Conservation (phyloP, 306 rosid species). For the Trifolium fragiferum region DNA sequence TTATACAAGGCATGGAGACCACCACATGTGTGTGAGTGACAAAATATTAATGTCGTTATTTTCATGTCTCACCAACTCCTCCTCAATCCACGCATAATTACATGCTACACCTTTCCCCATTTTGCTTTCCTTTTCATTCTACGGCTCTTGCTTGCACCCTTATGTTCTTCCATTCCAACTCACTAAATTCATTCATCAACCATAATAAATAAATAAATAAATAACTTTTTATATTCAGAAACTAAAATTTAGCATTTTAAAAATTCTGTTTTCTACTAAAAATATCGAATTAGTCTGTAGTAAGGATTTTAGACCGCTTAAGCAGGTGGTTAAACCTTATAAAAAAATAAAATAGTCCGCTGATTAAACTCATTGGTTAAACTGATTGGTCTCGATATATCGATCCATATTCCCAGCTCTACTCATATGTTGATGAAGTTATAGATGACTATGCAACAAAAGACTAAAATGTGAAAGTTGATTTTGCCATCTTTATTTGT, state of each 20-base stretch:
- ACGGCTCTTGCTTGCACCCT: neutral
- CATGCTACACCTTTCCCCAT: constrained; percentile 39
- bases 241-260: neutral
- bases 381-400: no score
- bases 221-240: no score
- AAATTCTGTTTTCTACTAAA: no score
- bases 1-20: constrained; percentile 48
- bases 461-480: constrained; percentile 19
- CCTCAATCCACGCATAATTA: constrained; percentile 80
- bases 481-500: constrained; percentile 25
- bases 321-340: no score
- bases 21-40: constrained; percentile 53
- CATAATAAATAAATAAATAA: no score
- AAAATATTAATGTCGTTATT: constrained; percentile 43
- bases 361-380: no score
- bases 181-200: no score
- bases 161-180: constrained; percentile 4
- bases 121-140: constrained; percentile 29
- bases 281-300: no score
- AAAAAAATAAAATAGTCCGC: no score
- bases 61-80: constrained; percentile 70
- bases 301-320: no score
- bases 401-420: no score
- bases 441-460: neutral
- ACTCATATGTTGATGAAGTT: no score